Base-by-base conservation (phyloP, 495 filamentous ascomycete genomes). In the Lasiosphaeria miniovina region DNA sequence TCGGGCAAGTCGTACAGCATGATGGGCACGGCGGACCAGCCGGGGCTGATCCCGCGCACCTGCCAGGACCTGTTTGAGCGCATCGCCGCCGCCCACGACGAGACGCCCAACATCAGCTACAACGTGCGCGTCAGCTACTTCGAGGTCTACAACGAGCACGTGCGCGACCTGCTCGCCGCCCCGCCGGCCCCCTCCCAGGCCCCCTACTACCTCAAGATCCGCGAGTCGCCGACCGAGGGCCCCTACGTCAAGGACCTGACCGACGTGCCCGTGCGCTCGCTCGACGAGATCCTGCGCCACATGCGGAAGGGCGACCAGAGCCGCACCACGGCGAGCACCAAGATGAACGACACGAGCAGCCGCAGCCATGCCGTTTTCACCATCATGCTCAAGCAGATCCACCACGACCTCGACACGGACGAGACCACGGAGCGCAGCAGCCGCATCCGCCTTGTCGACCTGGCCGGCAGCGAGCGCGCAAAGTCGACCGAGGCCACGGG, bases 141-240 rank as follows among this genome's bases (percentile, higher is more conserved):
- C 63, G 94, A 99, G 74, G 93, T 99, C 62, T 98, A 99, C 81
- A 99, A 99, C 73, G 94, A 99, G 74, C 94, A 99, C 75, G 95
- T 98, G 36, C 88, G 94, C 54, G 94, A 99, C 71, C 82, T 99
- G 3, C 82, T 99, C 49, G 90, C 91, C 2, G 90, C 91, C 2
- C 89, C 92, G 45, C 77, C 82, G n/a, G 72, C 81, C 24, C 76
- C 78, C 36, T 86, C 82, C 55, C 86, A 89, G 60, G 80, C 88
- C 3, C 89, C 93, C 3, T 86, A 95, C 70, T 97, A 98, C 69
- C 89, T 99, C 57, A 97, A 96, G 70, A 96, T 99, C 71, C 88
- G 95, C 54, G 94, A 99, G 75, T 96, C 91, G 12, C 91, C 90
- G 12, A 90, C 86, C 15, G 94, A 98, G 68, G 95, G 95, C 0